Evolutionary conservation across 306 rosid species (phyloP).

Genomic region (Astragalus glycyphyllos): DNA sequence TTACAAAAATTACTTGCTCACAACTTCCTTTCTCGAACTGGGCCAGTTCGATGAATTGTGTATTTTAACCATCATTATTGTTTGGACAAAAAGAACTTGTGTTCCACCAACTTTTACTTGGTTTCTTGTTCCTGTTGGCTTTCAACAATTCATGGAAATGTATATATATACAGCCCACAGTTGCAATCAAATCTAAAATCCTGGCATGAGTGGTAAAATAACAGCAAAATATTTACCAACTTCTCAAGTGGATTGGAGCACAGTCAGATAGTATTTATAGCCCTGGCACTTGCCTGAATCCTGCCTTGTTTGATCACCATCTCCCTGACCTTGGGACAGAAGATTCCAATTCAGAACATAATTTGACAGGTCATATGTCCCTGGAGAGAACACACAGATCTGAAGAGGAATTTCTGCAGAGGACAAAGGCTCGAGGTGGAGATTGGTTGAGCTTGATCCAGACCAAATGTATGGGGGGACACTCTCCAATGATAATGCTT

Average conservation of each 20-base stretch:
- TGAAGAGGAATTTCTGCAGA: constrained; percentile 76
- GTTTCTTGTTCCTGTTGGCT: constrained; percentile 48
- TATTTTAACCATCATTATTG: constrained; percentile 45
- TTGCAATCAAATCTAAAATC: constrained; percentile 35
- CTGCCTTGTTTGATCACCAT: constrained; percentile 39
- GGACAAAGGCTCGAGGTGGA: constrained; percentile 69
- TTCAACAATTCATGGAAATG: constrained; percentile 49
- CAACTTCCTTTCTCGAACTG: constrained; percentile 32
- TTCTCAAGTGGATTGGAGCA: constrained; percentile 72
- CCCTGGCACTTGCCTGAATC: constrained; percentile 81
- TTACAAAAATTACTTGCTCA: background rate
- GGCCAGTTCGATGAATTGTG: constrained; percentile 35
- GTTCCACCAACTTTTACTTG: constrained; percentile 35
- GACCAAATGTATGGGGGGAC: constrained; percentile 84
- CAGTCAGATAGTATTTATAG: constrained; percentile 76
- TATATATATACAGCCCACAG: constrained; percentile 50
- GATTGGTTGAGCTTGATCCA: constrained; percentile 77
- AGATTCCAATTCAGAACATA: constrained; percentile 82
- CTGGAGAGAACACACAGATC: constrained; percentile 86
- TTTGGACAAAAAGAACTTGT: constrained; percentile 44
- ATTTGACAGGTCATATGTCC: constrained; percentile 79
- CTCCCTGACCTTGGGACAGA: constrained; percentile 46
- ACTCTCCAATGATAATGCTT: constrained; percentile 56
- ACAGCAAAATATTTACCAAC: constrained; percentile 24
- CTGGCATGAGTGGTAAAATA: constrained; percentile 38